A percentile compares a stretch with the other conserved stretches of the same genome.
Conservation (phyloP, 192 early-diverging fungal genomes). For the Thoreauomyces humboldtii region DNA sequence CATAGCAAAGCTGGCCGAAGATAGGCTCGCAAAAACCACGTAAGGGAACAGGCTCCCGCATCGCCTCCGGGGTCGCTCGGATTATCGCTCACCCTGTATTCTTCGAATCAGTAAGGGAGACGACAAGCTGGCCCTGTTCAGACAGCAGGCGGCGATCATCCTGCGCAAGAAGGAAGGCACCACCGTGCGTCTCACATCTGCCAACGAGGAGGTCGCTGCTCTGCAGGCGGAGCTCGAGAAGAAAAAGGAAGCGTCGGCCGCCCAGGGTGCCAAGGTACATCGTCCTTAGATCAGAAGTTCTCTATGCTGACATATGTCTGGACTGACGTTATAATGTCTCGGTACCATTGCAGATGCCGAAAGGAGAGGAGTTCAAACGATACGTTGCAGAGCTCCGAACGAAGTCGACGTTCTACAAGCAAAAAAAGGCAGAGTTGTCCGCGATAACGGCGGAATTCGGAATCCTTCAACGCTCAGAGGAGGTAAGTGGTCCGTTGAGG, state of each 20-base stretch:
- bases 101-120: conserved; percentile 54
- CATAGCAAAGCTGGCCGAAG: conserved; percentile 51
- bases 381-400: conserved; percentile 59
- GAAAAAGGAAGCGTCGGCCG: conserved; percentile 35
- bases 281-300: too few relatives aligned
- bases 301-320: too few relatives aligned
- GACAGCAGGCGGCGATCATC: conserved; percentile 62
- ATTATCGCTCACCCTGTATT: too few relatives aligned
- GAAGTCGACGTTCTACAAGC: conserved; percentile 58
- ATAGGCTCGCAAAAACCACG: conserved; percentile 47
- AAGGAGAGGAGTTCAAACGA: conserved; percentile 62
- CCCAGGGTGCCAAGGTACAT: conserved; percentile 37
- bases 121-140: conserved; percentile 59
- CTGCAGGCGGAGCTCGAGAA: conserved; percentile 38
- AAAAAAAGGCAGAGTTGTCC: conserved; percentile 53
- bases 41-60: conserved; percentile 3
- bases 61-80: not conserved
- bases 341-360: conserved; percentile 48
- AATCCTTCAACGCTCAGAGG: conserved; percentile 55
- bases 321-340: too few relatives aligned
- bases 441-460: conserved; percentile 51
- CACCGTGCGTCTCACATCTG: conserved; percentile 32
- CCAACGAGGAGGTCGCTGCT: conserved; percentile 40
- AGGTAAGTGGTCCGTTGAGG: conserved; percentile 38
- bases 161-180: conserved; percentile 58